Base-by-base conservation (phyloP, 306 rosid genomes). In the Vigna hirtella region DNA sequence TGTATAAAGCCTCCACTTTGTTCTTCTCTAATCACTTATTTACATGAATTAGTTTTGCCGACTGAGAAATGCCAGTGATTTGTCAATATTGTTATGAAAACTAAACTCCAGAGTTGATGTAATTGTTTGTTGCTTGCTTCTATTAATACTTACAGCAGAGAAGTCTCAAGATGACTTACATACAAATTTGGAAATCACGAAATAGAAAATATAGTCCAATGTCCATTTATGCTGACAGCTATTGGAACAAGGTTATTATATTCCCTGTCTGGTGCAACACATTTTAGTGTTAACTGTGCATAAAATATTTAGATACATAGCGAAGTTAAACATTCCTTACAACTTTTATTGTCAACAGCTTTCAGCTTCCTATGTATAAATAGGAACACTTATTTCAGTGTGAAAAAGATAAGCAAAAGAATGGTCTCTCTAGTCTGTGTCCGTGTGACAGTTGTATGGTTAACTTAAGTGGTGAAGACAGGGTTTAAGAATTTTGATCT, bases 401-500 rank as follows among this genome's bases (percentile, higher is more conserved):
- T 14, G 14, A 30, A 53, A 70, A 73, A 9, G 58, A 64, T 8
- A 30, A 51, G 32, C 50, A 52, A 76, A 82, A 70, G 78, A 77
- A 82, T 82, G 70, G 76, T 72, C 11, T 55, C 59, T 77, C 58
- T 5, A 18, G 34, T 30, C 64, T 42, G 45, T 51, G 52, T 45
- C 12, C 48, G 16, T 42, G 22, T 48, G 24, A 30, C 1, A 63
- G 28, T 51, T 77, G 55, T 10, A 73, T 42, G 10, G 47, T 42
- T 42, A 45, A 11, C 50, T 45, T 86, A 94, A 8, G 98, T 89
- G 11, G 99, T 95, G 67, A 87, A 84, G 65, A 88, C 57, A 26
- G 98, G 72, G 1, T 91, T 92, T 50, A 93, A 47, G 57, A 89
- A 15, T 59, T 82, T 77, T 10, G 98, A 86, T 83, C 96, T 91